Evolutionary conservation across 1,139 yeast species (phyloP), one percentile per base, ranked within the genome.

Genomic region (Kodamaea plutei): DNA sequence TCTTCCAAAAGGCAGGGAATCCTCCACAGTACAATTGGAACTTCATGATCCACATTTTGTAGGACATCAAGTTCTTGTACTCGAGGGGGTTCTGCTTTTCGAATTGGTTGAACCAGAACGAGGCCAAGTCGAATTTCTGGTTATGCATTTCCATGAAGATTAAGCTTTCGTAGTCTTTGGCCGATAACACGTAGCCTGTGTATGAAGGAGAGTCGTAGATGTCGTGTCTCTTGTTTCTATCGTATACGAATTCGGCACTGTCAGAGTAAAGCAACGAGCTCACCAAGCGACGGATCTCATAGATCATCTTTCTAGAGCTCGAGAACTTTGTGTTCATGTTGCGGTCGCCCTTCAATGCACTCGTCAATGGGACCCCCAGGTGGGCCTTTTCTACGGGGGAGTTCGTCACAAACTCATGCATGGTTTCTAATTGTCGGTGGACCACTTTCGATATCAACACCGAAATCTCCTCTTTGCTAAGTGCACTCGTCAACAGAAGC

Each of bases 161-260:
- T 35, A 68, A 48, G 42, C 62, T 66, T 40, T 67, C 72, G 40
- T 56, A 66, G 44, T 68, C 73, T 4, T 39, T 37, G 2, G 50
- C 44, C 5, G 40, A 38, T 19, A 64, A 44, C 26, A 38, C 35
- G 33, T 50, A 48, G 1, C 57, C 60, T 1, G 58, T 47, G 13
- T 40, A 32, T 8, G 41, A 24, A 3, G 34, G 30, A 10, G 52
- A 45, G 30, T 28, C 33, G 35, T 54, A 54, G 13, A 57, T 35
- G 25, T 49, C 41, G 2, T 35, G 29, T 26, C 60, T 45, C 25
- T 48, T 42, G 3, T 36, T 35, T 14, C 29, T 26, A 15, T 43
- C 40, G 35, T 62, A 62, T 7, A 61, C 41, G 30, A 43, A 47
- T n/a, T 43, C 51, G 2, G 26, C 26, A 9, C 47, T 27, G 24